phyloP scores from a whole-genome alignment of 441 rosid species.

The Codiaeum variegatum region DNA sequence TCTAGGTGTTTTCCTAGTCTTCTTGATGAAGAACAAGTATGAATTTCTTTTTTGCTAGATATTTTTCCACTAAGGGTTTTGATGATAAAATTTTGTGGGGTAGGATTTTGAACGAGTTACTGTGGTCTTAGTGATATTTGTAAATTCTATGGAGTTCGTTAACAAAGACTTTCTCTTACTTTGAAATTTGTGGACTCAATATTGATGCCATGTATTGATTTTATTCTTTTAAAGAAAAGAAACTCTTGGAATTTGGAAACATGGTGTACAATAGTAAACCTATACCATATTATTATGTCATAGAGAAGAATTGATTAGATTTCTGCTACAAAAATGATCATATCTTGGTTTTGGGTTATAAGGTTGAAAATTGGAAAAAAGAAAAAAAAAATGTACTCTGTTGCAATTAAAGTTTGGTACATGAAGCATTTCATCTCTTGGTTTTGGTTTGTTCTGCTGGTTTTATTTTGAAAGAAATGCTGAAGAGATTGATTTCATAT shows the following conservation, averaged over 20 bases:
- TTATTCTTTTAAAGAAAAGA: background rate
- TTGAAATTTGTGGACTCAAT: background rate
- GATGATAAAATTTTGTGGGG: too few relatives aligned
- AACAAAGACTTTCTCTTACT: background rate
- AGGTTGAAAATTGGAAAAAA: too few relatives aligned
- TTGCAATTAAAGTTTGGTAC: background rate
- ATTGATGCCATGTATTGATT: background rate
- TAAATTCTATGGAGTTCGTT: background rate
- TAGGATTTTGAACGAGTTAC: background rate
- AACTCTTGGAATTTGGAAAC: background rate
- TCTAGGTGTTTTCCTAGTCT: background rate
- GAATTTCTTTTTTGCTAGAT: too few relatives aligned
- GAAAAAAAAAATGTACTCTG: background rate
- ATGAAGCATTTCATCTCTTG: background rate
- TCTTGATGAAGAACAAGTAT: background rate
- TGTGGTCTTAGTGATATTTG: background rate
- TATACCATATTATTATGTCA: background rate
- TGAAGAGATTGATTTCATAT: background rate
- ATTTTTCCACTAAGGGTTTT: too few relatives aligned
- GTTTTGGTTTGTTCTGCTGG: background rate
- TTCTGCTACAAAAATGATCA: background rate
- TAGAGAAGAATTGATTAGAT: background rate
- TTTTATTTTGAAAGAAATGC: background rate
- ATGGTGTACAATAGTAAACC: background rate
- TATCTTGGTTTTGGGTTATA: background rate